Evolutionary conservation across 208 protist species (phyloP).

Genomic region (Trypanosoma grayi): DNA sequence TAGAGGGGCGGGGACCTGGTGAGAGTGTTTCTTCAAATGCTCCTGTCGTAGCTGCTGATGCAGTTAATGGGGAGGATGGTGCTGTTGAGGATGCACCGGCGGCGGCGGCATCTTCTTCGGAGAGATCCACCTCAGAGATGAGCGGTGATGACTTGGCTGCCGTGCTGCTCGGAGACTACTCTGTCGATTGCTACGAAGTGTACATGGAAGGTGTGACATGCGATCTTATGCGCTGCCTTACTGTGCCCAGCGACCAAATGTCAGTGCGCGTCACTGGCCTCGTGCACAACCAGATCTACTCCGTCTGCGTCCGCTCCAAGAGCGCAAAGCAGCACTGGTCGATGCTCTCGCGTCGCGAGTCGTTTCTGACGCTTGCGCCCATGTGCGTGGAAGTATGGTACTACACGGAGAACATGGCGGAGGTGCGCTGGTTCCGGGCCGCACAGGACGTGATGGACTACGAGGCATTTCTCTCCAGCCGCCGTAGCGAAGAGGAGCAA

Average conservation of each 20-base stretch:
- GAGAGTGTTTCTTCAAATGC: not conserved
- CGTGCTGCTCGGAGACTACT: conserved; percentile 73
- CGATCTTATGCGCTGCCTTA: conserved; percentile 41
- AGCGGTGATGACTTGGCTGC: conserved; percentile 17
- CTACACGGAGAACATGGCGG: conserved; percentile 66
- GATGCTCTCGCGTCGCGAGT: conserved; percentile 68
- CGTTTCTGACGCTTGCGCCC: conserved; percentile 74
- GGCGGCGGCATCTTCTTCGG: not conserved
- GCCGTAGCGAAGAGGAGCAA: conserved; percentile 54
- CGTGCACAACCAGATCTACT: conserved; percentile 79
- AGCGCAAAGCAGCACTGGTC: conserved; percentile 85
- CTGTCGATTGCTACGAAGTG: conserved; percentile 76
- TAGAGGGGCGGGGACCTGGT: no score
- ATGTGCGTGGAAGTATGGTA: conserved; percentile 57
- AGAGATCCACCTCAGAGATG: not conserved
- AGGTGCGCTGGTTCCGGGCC: conserved; percentile 65
- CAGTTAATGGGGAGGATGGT: not conserved
- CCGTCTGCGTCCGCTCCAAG: conserved; percentile 71
- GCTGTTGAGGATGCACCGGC: not conserved
- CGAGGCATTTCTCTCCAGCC: conserved; percentile 40
- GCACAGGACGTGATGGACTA: conserved; percentile 47
- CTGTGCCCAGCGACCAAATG: conserved; percentile 50
- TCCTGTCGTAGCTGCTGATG: not conserved
- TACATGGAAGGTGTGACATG: conserved; percentile 66
- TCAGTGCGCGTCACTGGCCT: conserved; percentile 55